Evolutionary conservation across 140 eudicot genomes (phyloP), one percentile per base, ranked within the genome.

Genomic region (Oenanthe javanica): DNA sequence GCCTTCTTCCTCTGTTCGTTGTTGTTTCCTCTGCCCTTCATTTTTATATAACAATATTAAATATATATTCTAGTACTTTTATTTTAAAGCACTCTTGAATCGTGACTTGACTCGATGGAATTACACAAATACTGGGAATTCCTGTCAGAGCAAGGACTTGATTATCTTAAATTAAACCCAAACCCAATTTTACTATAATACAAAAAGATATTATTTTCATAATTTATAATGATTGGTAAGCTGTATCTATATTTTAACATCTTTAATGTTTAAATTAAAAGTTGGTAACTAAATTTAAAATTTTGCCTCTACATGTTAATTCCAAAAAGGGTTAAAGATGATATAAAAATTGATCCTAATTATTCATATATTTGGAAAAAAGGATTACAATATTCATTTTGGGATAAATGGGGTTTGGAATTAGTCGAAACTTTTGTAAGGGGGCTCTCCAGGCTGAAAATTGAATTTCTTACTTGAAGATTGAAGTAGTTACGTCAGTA

Each of bases 1-100:
- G 43, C 61, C 21, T 55, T 70, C 54, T 72, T 75, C 59, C 67
- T 84, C 81, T 79, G 72, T 55, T 27, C 54, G 67, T 25, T 13
- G 3, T 11, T 10, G 16, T 66, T 66, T 27, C 7, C n/a, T 27
- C 8, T 21, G 11, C 25, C 67, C 67, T 25, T 16, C 6, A 18
- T 18, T 18, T 52, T 19, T 5, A 5, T 5, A 55, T 25, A 23
- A 63, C 10, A 25, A 19, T 23, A 63, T n/a, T 31, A 42, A 42
- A 42, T 42, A 42, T 42, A n/a, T n/a, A 4, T 42, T 31, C 31
- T 31, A 31, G 31, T 31, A 31, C 71, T 25, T 5, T 2, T 0
- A 27, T 66, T 9, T 64, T 9, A 25, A 66, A 27, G 38, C 19
- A 9, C 9, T 21, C 27, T 51, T 59, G 67, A 21, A 31, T 31